A percentile compares a stretch with the other conserved stretches of the same genome.
phyloP scores from a whole-genome alignment of 352 stramenopile genomes.

The Aphanomyces euteiches region DNA sequence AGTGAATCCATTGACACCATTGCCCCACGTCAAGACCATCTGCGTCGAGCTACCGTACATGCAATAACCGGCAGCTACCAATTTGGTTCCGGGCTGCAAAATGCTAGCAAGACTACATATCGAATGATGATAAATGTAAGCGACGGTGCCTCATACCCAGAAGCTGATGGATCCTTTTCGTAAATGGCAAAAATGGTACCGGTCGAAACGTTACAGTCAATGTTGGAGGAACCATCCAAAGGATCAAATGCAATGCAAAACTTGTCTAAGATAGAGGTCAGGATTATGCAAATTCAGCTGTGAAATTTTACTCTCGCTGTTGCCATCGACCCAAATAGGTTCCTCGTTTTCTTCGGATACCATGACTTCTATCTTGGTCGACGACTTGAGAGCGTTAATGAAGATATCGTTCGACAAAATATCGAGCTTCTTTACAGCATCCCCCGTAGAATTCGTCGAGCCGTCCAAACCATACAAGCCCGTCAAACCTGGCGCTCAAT shows the following conservation, averaged over 20 bases:
- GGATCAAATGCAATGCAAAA: conserved; percentile 99
- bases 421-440: conserved; percentile 99
- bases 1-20: conserved; percentile 96
- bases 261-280: conserved; percentile 54
- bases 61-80: conserved; percentile 97
- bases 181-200: conserved; percentile 99
- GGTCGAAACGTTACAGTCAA: conserved; percentile 99
- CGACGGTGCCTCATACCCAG: conserved; percentile 44
- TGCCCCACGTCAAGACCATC: conserved; percentile 94
- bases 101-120: conserved; percentile 83
- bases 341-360: conserved; percentile 98
- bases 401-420: conserved; percentile 98
- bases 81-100: conserved; percentile 90
- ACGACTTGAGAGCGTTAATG: conserved; percentile 96
- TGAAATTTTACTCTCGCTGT: conserved; percentile 39
- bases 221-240: conserved; percentile 98
- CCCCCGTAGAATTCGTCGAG: conserved; percentile 95
- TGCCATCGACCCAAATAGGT: conserved; percentile 91
- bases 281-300: not conserved
- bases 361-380: conserved; percentile 95
- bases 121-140: conserved; percentile 4
- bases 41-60: conserved; percentile 98
- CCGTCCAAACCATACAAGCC: conserved; percentile 94
- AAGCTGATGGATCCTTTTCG: conserved; percentile 59
- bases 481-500: conserved; percentile 41